Conservation (phyloP, 2,329 filamentous ascomycete species). For the Coniochaeta sp. region DNA sequence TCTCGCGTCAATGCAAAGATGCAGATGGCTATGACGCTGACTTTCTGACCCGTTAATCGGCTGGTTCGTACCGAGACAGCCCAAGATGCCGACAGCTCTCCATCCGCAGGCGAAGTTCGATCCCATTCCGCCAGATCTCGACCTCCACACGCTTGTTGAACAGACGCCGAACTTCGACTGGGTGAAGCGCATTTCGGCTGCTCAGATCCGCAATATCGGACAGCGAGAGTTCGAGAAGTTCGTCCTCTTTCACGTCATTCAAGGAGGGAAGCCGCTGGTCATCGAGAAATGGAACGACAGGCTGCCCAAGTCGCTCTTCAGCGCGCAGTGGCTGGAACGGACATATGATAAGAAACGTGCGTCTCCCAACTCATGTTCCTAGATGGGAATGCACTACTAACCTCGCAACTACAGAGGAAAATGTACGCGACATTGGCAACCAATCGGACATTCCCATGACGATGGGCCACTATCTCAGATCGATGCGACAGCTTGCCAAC, state of each 20-base stretch:
- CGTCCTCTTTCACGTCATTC: constrained; percentile 74
- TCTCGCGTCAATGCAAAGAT: neutral
- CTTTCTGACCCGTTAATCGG: neutral
- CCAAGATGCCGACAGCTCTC: constrained; percentile 61
- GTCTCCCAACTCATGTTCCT: constrained; percentile 15
- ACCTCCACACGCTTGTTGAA: constrained; percentile 69
- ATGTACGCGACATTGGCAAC: constrained; percentile 70
- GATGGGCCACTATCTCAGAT: constrained; percentile 82
- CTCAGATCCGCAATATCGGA: constrained; percentile 71
- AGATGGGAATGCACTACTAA: neutral
- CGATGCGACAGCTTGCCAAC: constrained; percentile 75
- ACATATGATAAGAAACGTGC: constrained; percentile 73
- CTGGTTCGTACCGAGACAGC: constrained; percentile 16
- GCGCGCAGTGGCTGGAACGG: constrained; percentile 68
- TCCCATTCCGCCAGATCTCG: constrained; percentile 78
- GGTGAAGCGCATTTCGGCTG: constrained; percentile 70
- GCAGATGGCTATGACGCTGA: neutral
- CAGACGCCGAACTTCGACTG: constrained; percentile 78
- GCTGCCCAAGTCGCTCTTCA: constrained; percentile 73
- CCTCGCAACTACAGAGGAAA: constrained; percentile 54
- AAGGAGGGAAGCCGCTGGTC: constrained; percentile 79
- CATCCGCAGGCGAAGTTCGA: constrained; percentile 86
- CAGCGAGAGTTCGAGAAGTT: constrained; percentile 79
- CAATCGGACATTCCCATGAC: constrained; percentile 75
- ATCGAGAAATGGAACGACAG: constrained; percentile 80